These are phyloP conservation scores for Xerophyta viscosa DNA, from an alignment of 106 monocot species.

Conservation along the genomic window DNA sequence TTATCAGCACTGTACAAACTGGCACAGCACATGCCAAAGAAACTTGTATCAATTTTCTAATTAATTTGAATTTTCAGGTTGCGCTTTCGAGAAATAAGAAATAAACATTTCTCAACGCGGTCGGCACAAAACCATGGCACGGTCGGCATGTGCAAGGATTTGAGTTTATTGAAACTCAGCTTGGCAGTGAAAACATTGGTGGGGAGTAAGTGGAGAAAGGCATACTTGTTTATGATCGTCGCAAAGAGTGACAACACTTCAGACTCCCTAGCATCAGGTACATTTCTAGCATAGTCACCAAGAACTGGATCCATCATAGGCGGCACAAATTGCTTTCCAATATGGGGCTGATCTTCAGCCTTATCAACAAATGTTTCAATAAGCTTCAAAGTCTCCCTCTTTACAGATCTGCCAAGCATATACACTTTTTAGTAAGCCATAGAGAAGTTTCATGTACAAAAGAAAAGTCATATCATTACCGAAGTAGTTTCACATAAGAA, in stretches of 20 bases:
- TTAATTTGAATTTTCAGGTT: too few species aligned
- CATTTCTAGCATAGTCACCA: conserved; percentile 94
- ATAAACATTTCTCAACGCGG: too few species aligned
- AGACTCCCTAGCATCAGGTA: conserved; percentile 98
- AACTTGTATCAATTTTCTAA: too few species aligned
- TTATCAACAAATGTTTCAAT: conserved; percentile 98
- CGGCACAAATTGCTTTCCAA: conserved; percentile 95
- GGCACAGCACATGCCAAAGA: too few species aligned
- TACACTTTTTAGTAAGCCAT: not conserved
- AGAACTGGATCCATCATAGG: conserved; percentile 99
- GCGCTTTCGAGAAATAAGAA: too few species aligned
- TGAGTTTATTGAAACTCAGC: too few species aligned
- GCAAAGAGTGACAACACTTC: conserved; percentile 96
- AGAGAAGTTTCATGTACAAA: not conserved
- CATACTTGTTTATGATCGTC: conserved; percentile 82
- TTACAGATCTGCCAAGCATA: conserved; percentile 66
- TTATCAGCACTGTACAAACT: too few species aligned
- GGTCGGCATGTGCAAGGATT: too few species aligned
- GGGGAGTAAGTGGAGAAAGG: too few species aligned
- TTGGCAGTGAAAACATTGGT: too few species aligned
- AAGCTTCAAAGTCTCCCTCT: conserved; percentile 91
- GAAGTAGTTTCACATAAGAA: conserved; percentile 89
- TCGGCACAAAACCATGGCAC: too few species aligned
- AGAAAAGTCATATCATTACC: conserved; percentile 25
- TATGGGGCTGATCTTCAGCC: conserved; percentile 81